A percentile compares a stretch with the other conserved stretches of the same genome.
phyloP scores from a whole-genome alignment of 805 yeast genomes.

The Lipomyces yamadae region DNA sequence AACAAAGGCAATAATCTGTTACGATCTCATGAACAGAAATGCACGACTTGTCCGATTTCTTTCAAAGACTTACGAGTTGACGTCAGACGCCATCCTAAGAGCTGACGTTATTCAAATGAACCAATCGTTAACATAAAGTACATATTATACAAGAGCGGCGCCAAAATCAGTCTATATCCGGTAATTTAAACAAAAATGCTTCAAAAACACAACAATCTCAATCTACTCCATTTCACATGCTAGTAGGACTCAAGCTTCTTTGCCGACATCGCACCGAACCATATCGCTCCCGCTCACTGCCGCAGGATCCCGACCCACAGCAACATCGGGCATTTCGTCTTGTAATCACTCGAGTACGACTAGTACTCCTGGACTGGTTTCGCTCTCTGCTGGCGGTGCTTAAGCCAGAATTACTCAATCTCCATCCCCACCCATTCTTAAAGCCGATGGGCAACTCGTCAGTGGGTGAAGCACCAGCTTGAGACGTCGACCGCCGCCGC shows the following conservation, averaged over 20 bases:
- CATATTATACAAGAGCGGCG: neutral
- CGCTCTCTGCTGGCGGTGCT: conserved; percentile 1
- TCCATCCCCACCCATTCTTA: conserved; percentile 36
- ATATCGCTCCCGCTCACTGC: neutral
- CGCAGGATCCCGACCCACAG: conserved; percentile 15
- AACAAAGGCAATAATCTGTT: too few species aligned
- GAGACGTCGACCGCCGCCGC: conserved; percentile 12
- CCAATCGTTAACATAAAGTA: neutral
- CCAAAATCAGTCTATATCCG: neutral
- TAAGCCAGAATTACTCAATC: neutral
- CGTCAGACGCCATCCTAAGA: too few species aligned
- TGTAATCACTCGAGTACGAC: conserved; percentile 2
- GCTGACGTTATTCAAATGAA: too few species aligned
- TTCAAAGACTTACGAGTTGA: too few species aligned
- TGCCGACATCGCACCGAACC: conserved; percentile 15
- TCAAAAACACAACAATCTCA: neutral
- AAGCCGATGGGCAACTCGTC: conserved; percentile 24
- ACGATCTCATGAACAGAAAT: too few species aligned
- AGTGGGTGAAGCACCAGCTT: neutral
- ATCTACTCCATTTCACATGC: neutral
- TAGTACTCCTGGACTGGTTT: conserved; percentile 9
- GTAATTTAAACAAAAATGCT: neutral
- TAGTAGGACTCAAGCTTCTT: conserved; percentile 20
- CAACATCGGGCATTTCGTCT: conserved; percentile 10
- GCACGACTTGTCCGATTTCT: too few species aligned